phyloP scores from a whole-genome alignment of 768 basidiomycete species.

The Xerocomus brunneocitrinus region DNA sequence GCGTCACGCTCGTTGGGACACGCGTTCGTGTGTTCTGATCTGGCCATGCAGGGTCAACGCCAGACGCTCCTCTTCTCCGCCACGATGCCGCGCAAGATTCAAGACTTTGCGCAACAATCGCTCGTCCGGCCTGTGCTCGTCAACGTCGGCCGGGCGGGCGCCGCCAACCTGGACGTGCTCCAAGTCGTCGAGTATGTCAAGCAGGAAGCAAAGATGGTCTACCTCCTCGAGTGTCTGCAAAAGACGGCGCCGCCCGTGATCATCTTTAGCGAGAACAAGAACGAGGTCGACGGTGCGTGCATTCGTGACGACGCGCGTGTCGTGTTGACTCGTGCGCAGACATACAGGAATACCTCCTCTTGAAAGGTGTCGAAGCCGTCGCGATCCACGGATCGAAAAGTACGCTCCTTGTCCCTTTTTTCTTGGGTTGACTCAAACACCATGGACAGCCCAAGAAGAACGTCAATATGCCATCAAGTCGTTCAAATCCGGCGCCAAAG shows the following conservation, averaged over 20 bases:
- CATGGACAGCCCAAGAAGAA: constrained; percentile 82
- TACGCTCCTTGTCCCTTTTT: constrained; percentile 32
- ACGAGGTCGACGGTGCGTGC: constrained; percentile 92
- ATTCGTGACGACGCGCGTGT: neutral
- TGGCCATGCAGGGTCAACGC: constrained; percentile 68
- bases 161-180: constrained; percentile 93
- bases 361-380: constrained; percentile 98
- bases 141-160: constrained; percentile 97
- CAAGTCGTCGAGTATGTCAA: constrained; percentile 99
- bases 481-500: constrained; percentile 95
- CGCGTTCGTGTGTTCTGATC: neutral
- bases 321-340: constrained; percentile 45
- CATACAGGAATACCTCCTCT: constrained; percentile 93
- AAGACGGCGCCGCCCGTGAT: constrained; percentile 98
- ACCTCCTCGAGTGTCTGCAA: constrained; percentile 93
- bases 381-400: constrained; percentile 98
- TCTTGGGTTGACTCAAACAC: neutral
- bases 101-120: constrained; percentile 96
- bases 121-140: constrained; percentile 93
- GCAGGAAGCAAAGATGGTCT: constrained; percentile 99
- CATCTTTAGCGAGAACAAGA: constrained; percentile 98
- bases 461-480: constrained; percentile 98
- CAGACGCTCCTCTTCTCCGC: constrained; percentile 98
- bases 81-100: constrained; percentile 98
- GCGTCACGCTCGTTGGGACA: constrained; percentile 13